Evolutionary conservation across 768 basidiomycete genomes (phyloP), one percentile per base, ranked within the genome.

Genomic region (Boletus subcaerulescens): DNA sequence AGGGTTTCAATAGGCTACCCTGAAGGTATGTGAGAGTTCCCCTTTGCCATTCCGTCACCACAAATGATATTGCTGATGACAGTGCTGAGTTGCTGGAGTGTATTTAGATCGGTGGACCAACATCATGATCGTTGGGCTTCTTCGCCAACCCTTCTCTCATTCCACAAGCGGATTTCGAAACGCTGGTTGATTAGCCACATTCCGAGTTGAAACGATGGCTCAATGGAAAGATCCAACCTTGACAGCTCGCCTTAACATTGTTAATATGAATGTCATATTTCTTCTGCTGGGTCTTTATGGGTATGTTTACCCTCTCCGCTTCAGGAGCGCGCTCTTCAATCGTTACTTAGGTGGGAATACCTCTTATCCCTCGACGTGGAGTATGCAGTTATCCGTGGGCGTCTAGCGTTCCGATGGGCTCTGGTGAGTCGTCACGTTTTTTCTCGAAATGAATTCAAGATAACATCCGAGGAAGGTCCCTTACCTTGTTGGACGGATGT

Each of bases 311-410:
- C 15, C 7, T 32, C 29, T 33, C 11, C 17, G 8, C n/a, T 20
- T 9, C 15, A 32, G 40, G 38, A 13, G 48, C 4, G 14, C n/a
- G 1, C 35, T 17, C 39, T 31, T n/a, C 15, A 45, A 39, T 20
- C 0, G 18, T 43, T n/a, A 2, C 14, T 4, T 24, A 67, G 68
- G 3, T 69, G 68, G 70, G 63, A 67, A 14, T 69, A 65, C 35
- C 7, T 70, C 3, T 43, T 48, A 12, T 59, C 61, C 2, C 44
- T 60, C 13, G 50, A 54, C 2, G 53, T 65, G 4, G 70, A 71
- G 45, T 61, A 52, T 11, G 65, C 60, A 4, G 49, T 71, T 29
- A 35, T 71, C 35, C 61, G 60, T 38, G 45, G 61, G 5, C 63
- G 57, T n/a, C 15, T 61, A 3, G 7, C 65, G 17, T 71, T 69